Percentiles rank a stretch among this genome's conserved stretches.
phyloP scores from a whole-genome alignment of 2,329 filamentous ascomycete genomes.

The Fusarium duplospermum region DNA sequence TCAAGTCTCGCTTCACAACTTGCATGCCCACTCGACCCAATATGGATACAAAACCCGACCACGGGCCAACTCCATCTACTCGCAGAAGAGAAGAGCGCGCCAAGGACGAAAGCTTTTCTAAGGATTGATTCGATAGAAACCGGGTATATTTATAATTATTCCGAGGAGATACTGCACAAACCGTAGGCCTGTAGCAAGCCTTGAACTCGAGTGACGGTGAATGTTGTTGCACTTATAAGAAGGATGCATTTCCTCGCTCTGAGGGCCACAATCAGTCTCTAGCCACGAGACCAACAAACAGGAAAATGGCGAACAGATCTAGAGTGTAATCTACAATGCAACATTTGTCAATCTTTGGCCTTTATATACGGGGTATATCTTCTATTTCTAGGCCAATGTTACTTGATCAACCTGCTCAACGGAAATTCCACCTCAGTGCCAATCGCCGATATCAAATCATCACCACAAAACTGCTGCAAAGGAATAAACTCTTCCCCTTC shows the following conservation, averaged over 20 bases:
- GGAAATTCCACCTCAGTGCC: neutral
- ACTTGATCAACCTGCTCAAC: constrained; percentile 32
- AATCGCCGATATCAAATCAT: neutral
- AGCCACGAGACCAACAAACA: neutral
- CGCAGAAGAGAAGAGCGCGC: neutral
- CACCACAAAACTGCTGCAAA: constrained; percentile 6
- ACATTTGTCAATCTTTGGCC: neutral
- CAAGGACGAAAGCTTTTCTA: neutral
- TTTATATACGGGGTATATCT: neutral
- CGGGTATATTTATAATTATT: neutral
- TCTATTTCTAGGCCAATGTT: neutral
- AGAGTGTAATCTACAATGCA: neutral
- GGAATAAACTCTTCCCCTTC: neutral
- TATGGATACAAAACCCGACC: neutral
- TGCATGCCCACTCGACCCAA: neutral
- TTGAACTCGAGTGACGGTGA: neutral
- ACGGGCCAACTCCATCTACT: neutral
- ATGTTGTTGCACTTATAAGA: neutral
- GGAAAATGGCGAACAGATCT: neutral
- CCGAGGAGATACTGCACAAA: neutral
- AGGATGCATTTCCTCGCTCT: neutral
- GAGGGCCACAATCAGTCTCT: neutral
- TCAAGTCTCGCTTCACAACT: neutral
- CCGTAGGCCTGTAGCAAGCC: neutral
- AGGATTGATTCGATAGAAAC: neutral